Evolutionary conservation across 192 early-diverging fungal genomes (phyloP), one percentile per base, ranked within the genome.

Genomic region (Podila clonocystis): DNA sequence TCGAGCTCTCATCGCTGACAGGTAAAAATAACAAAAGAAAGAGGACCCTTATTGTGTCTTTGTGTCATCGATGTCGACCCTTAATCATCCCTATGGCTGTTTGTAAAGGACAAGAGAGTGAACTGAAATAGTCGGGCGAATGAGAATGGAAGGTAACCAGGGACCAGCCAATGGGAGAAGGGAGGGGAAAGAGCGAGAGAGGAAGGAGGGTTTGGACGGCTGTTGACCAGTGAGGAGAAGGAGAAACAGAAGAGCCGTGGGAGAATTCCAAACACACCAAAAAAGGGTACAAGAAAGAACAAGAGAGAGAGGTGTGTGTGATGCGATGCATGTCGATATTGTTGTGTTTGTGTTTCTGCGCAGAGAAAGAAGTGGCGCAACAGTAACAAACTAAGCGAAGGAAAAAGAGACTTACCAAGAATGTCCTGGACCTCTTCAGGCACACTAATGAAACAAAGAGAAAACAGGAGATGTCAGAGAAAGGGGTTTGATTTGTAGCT

Each of bases 331-430:
- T 52, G 19, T 52, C 20, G 50, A 1, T 50, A 7, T n/a, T 52
- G 50, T 52, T 52, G 50, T 52, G 50, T 52, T 52, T 52, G 38
- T 41, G 38, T 41, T 41, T n/a, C n/a, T 41, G 38, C 38, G 12
- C 12, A 13, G 11, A 28, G 45, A 38, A 26, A 45, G 22, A 49
- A 58, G n/a, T 20, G 31, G 26, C 11, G 28, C 22, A 61, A 72
- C 31, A 63, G 38, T 34, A 11, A 62, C 12, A 41, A 36, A 62
- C 22, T 26, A 60, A 63, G 33, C 11, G 11, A 45, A 45, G 41
- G 13, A 15, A 45, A 36, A 41, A 3, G 41, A 45, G 30, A 61
- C 75, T 67, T 78, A 78, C 75, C 75, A 78, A 78, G 75, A 26
- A 76, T 63, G 6, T 76, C 74, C 49, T 76, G 64, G 60, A 72